Evolutionary conservation across 208 protist genomes (phyloP).

Genomic region (Acanthamoeba castellanii): DNA sequence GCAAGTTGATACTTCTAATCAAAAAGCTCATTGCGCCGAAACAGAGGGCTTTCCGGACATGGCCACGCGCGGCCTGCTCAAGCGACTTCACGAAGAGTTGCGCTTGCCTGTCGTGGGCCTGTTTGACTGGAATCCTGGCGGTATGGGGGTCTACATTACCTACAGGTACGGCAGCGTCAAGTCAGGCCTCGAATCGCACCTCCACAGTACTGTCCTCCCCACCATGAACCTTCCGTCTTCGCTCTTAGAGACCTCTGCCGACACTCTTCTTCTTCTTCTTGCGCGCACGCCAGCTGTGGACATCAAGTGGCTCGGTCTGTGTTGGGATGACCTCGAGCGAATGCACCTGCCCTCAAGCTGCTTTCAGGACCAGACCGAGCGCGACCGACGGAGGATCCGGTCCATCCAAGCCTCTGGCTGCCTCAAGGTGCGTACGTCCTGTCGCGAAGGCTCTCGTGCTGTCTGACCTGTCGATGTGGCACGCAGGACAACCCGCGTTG

Average conservation of each 20-base stretch:
- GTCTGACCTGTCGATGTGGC: too few relatives aligned
- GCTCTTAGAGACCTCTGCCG: neutral
- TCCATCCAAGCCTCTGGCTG: slow-evolving; percentile 23
- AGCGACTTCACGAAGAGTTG: slow-evolving; percentile 34
- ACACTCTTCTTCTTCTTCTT: neutral
- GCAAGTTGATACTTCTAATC: neutral
- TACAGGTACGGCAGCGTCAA: slow-evolving; percentile 41
- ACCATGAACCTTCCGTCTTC: neutral
- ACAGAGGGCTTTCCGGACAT: slow-evolving; percentile 64
- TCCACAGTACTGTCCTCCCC: neutral
- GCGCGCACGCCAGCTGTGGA: neutral
- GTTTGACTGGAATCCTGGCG: slow-evolving; percentile 54
- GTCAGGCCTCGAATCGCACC: neutral
- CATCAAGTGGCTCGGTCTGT: slow-evolving; percentile 64
- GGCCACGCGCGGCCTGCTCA: neutral
- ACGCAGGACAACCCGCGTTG: slow-evolving; percentile 35
- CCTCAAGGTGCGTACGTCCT: neutral
- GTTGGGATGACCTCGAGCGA: neutral
- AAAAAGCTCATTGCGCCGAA: neutral
- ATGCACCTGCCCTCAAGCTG: neutral
- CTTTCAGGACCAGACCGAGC: neutral
- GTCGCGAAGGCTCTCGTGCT: too few relatives aligned
- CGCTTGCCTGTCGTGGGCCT: slow-evolving; percentile 43
- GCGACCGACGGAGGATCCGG: neutral
- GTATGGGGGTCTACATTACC: slow-evolving; percentile 12